Base-by-base conservation (phyloP, 805 yeast genomes). In the Cephaloascus fragrans region DNA sequence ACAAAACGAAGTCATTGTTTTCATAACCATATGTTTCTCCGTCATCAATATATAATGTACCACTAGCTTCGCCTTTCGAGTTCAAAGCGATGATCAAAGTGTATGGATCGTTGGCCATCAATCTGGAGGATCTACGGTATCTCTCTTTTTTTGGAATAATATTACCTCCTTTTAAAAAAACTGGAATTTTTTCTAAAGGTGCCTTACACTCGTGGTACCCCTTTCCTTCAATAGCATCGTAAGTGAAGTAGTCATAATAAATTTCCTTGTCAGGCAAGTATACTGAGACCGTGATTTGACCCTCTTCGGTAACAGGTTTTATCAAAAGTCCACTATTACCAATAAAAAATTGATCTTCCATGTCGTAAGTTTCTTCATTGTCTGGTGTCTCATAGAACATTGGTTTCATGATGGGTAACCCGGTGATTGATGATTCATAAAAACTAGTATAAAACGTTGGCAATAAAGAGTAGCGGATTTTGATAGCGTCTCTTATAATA, bases 391-490 rank as follows among this genome's bases (percentile, higher is more conserved):
- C 76, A 59, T 76, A 83, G 41, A 77, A 71, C 57, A 83, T 48
- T 4, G 95, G 90, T 37, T 63, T 72, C 57, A 89, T 51, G 2
- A 93, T 73, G 1, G 97, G 95, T 1, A 69, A 45, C 1, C 96
- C 95, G 5, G 50, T 55, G 0, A 56, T 48, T 37, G 80, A 73
- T 2, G 89, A 63, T 39, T 77, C 72, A 49, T 77, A 69, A 61
- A 93, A 90, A 10, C 76, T 73, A 2, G 95, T 88, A 56, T 93
- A 93, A 37, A 86, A 59, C 4, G 80, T 67, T 0, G 97, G 96
- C 37, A 90, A 63, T 37, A 93, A 62, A 16, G 71, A 59, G 58
- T 93, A 93, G 43, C 99, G 71, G 47, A 85, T 64, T 39, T 63
- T 67, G 6, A 93, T 69, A 0, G 95, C 81, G 35, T 83, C 80